Conservation (phyloP, 805 yeast genomes). For the Teunomyces tritomae region DNA sequence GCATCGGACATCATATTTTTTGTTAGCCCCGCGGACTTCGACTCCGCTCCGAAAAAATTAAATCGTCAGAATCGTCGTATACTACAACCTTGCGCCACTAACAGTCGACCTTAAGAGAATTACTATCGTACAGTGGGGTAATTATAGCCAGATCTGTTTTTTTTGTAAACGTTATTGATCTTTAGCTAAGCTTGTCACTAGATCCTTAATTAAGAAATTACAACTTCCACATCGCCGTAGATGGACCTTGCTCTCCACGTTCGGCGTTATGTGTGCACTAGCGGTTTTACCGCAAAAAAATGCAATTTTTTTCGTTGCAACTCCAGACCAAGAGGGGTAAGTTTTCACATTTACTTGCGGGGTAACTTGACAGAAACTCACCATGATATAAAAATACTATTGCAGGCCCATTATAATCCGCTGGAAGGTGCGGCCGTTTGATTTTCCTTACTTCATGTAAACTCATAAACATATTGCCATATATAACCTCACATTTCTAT, state of each 20-base stretch:
- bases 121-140: slow-evolving; percentile 1
- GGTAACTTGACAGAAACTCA: slow-evolving; percentile 3
- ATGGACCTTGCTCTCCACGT: not conserved
- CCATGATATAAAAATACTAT: not conserved
- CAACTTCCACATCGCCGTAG: not conserved
- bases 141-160: slow-evolving; percentile 1
- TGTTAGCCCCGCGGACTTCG: not conserved
- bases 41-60: not conserved
- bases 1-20: not conserved
- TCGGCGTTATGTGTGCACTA: not conserved
- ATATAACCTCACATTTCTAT: not conserved
- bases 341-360: slow-evolving; percentile 6
- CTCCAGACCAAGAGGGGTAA: slow-evolving; percentile 3
- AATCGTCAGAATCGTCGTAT: slow-evolving; percentile 2
- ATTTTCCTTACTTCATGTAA: not conserved
- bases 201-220: not conserved
- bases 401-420: not conserved
- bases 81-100: slow-evolving; percentile 1
- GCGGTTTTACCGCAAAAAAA: not conserved
- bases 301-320: slow-evolving; percentile 1
- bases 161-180: not conserved
- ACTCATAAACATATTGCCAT: not conserved
- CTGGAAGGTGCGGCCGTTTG: not conserved
- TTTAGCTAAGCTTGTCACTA: too few relatives aligned
- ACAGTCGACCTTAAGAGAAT: not conserved